Evolutionary conservation across 2,329 filamentous ascomycete genomes (phyloP), one percentile per base, ranked within the genome.

Genomic region (Fusarium cicatricum): DNA sequence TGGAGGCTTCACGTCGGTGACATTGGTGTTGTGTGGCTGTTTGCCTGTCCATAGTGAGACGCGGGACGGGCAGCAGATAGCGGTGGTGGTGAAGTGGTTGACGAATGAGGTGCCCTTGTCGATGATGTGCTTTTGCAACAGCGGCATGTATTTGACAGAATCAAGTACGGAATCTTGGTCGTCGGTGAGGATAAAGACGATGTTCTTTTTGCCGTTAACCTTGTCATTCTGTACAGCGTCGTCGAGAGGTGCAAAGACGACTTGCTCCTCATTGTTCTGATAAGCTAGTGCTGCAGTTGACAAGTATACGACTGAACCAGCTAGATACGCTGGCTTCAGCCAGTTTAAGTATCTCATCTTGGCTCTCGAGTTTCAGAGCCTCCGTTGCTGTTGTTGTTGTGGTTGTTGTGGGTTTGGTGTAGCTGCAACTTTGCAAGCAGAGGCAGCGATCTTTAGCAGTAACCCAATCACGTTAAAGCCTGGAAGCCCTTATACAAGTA

Each of bases 21-120:
- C 85, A 61, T 90, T 90, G 0, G 87, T 90, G 60, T 90, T 90
- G 63, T 91, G 88, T 0, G 87, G 85, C 7, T 84, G 80, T 65
- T 83, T 84, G 1, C 88, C 88, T 0, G 87, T 90, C 81, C 82
- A 85, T 2, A 90, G 71, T 12, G 81, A 84, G 2, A 88, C 88
- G 2, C 88, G 78, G 0, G 87, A 86, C 0, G 88, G 88, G 62
- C 88, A 91, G 70, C 88, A 90, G 1, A 89, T 71, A 0, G 88
- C 79, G 0, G 86, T 84, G 0, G 88, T 90, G 62, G 85, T 88
- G 52, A 85, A 90, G 64, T 91, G 88, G 33, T 82, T 83, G 39
- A 75, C 74, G 58, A 84, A 90, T 1, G 78, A 79, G 0, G 84
- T 87, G 0, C 87, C 88, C 47, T 85, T 74, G 0, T 85, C 75